Percentiles rank a stretch among this genome's conserved stretches.
phyloP scores from a whole-genome alignment of 2,329 filamentous ascomycete genomes.

The Leptoxyphium fumago region DNA sequence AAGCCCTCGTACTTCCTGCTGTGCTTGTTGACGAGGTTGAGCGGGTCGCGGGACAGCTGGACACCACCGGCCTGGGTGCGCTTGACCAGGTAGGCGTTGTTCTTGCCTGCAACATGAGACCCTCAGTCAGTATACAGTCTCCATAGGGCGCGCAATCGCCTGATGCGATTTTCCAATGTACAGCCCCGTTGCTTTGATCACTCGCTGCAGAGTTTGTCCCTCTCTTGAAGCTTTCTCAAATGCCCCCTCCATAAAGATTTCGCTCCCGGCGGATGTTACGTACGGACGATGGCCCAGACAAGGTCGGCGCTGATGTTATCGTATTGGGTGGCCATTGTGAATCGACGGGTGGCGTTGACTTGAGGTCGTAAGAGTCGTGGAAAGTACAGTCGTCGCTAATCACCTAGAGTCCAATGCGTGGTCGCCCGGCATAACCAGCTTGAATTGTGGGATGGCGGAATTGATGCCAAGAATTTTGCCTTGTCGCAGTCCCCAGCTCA shows the following conservation, averaged over 20 bases:
- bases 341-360: too few species aligned
- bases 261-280: constrained; percentile 31
- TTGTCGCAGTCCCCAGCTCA: neutral
- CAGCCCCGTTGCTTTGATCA: too few species aligned
- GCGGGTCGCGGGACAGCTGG: constrained; percentile 84
- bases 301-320: constrained; percentile 74
- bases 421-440: neutral
- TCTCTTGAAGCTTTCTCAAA: too few species aligned
- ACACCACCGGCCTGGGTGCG: constrained; percentile 63
- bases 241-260: neutral
- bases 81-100: constrained; percentile 89
- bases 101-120: constrained; percentile 45
- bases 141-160: too few species aligned
- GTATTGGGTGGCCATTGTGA: constrained; percentile 36
- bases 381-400: neutral
- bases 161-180: too few species aligned
- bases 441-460: neutral
- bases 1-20: constrained; percentile 89
- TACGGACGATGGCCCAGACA: constrained; percentile 91
- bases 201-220: too few species aligned
- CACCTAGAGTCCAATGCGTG: neutral
- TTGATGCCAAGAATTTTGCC: neutral
- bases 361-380: neutral
- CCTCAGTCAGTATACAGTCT: neutral
- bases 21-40: constrained; percentile 88